Percentiles rank a stretch among this genome's conserved stretches.
phyloP scores from a whole-genome alignment of 176 grass and related monocot species.

The Neostapfia colusana region DNA sequence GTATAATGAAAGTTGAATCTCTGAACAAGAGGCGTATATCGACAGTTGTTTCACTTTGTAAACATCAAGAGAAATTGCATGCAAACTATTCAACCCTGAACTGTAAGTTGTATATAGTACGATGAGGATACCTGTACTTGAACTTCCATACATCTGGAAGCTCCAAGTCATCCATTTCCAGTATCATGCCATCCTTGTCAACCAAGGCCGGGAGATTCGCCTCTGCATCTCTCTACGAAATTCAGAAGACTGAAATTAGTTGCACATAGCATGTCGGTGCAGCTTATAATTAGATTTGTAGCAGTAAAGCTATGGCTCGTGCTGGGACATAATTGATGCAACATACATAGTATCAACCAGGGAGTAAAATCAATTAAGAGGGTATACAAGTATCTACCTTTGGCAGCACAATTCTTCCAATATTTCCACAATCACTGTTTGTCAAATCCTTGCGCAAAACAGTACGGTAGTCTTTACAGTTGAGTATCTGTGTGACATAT shows the following conservation, averaged over 20 bases:
- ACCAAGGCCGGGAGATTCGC: conserved; percentile 67
- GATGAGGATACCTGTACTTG: conserved; percentile 63
- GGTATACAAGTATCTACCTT: conserved; percentile 53
- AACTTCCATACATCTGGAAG: conserved; percentile 74
- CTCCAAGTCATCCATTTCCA: conserved; percentile 75
- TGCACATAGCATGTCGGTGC: background rate
- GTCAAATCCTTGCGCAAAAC: conserved; percentile 79
- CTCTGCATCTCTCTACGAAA: conserved; percentile 80
- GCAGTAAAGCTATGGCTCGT: too few relatives aligned
- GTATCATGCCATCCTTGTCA: conserved; percentile 63
- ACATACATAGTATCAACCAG: background rate
- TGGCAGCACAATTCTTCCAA: conserved; percentile 84
- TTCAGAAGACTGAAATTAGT: conserved; percentile 26
- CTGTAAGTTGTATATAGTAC: background rate
- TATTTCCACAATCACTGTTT: conserved; percentile 83
- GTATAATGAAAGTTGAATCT: background rate
- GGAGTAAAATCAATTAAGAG: conserved; percentile 9
- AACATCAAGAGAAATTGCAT: background rate
- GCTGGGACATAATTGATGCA: background rate
- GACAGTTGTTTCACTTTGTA: too few relatives aligned
- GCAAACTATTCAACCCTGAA: background rate
- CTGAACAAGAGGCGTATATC: too few relatives aligned
- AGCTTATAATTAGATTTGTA: background rate
- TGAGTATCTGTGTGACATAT: conserved; percentile 46
- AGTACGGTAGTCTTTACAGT: conserved; percentile 45